A percentile compares a stretch with the other conserved stretches of the same genome.
Evolutionary conservation across 129 eudicot species (phyloP).

Genomic region (Ambrosia artemisiifolia): DNA sequence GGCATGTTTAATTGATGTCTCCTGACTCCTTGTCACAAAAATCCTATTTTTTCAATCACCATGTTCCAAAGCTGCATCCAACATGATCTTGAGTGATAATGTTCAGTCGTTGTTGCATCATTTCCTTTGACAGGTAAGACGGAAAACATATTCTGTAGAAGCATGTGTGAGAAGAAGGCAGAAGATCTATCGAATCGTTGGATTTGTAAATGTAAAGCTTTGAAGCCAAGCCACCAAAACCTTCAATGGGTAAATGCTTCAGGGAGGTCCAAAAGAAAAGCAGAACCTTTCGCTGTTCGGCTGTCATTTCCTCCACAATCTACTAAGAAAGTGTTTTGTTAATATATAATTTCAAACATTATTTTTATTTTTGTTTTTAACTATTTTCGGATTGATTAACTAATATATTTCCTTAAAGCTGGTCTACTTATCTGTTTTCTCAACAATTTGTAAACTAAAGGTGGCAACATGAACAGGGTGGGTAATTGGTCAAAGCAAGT

Average conservation of each 20-base stretch:
- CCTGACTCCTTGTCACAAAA: neutral
- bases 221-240: slow-evolving; percentile 88
- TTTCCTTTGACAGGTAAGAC: slow-evolving; percentile 49
- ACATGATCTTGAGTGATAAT: slow-evolving; percentile 83
- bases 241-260: slow-evolving; percentile 79
- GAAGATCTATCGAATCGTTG: slow-evolving; percentile 42
- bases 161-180: slow-evolving; percentile 96
- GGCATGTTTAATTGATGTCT: slow-evolving; percentile 15
- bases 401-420: too few relatives aligned
- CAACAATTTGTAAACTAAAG: neutral
- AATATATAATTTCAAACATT: neutral
- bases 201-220: slow-evolving; percentile 54
- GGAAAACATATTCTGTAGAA: slow-evolving; percentile 69
- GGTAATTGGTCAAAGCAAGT: neutral
- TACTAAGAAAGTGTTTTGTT: slow-evolving; percentile 21
- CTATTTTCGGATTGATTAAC: too few relatives aligned
- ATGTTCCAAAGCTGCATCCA: slow-evolving; percentile 90
- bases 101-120: slow-evolving; percentile 62
- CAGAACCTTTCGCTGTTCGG: slow-evolving; percentile 59
- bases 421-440: too few relatives aligned
- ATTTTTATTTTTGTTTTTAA: neutral
- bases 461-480: neutral
- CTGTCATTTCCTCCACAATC: slow-evolving; percentile 63
- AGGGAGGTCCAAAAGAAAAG: slow-evolving; percentile 95
- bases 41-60: slow-evolving; percentile 31